Evolutionary conservation across 495 filamentous ascomycete genomes (phyloP).

Genomic region (Chaetomium cochliodes): DNA sequence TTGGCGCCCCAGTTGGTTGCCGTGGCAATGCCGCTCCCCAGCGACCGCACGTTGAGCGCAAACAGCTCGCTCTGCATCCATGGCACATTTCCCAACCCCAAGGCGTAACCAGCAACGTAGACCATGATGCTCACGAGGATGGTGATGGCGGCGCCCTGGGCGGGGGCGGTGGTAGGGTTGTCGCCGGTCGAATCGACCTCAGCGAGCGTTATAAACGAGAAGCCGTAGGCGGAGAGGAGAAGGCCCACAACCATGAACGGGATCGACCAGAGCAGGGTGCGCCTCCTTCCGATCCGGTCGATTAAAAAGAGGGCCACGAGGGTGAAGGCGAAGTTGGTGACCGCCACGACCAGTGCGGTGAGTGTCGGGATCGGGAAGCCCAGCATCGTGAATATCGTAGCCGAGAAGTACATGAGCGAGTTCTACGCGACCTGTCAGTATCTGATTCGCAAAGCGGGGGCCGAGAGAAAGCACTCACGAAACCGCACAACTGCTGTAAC

Average conservation of each 20-base stretch:
- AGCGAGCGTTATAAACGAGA: slow-evolving; percentile 57
- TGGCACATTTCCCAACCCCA: slow-evolving; percentile 87
- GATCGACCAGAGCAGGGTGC: slow-evolving; percentile 80
- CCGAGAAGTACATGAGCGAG: slow-evolving; percentile 92
- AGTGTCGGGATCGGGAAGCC: slow-evolving; percentile 79
- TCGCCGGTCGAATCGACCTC: slow-evolving; percentile 13
- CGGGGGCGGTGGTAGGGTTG: slow-evolving; percentile 17
- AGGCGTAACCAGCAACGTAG: slow-evolving; percentile 83
- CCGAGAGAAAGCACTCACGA: slow-evolving; percentile 54
- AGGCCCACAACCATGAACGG: slow-evolving; percentile 79
- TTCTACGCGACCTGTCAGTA: slow-evolving; percentile 52
- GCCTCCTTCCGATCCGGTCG: slow-evolving; percentile 75
- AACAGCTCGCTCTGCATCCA: slow-evolving; percentile 96
- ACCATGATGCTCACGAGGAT: slow-evolving; percentile 71
- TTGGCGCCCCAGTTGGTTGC: slow-evolving; percentile 89
- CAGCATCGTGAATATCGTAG: slow-evolving; percentile 80
- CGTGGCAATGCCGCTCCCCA: slow-evolving; percentile 80
- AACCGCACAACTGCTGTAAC: slow-evolving; percentile 87
- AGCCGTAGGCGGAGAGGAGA: slow-evolving; percentile 62
- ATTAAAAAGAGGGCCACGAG: slow-evolving; percentile 72
- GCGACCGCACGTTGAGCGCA: slow-evolving; percentile 72
- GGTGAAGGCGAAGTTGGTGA: slow-evolving; percentile 82
- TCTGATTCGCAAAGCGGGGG: background rate
- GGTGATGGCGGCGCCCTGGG: slow-evolving; percentile 45
- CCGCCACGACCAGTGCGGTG: slow-evolving; percentile 74